Conservation (phyloP, 1,284 basidiomycete species). For the Ceratobasidium sp. region DNA sequence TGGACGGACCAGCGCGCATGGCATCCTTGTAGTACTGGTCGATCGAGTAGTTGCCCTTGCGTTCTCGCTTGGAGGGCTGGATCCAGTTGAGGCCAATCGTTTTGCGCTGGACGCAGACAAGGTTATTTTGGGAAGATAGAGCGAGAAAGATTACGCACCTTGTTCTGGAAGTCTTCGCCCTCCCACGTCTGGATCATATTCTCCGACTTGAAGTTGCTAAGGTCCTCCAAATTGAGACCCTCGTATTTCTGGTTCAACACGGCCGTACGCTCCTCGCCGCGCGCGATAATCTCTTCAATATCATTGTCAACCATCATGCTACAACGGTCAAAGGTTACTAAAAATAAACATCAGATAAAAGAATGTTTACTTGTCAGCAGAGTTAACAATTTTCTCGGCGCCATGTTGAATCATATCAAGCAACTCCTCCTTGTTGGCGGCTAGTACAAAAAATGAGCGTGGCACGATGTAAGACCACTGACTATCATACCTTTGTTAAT, state of each 20-base stretch:
- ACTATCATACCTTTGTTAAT: conserved; percentile 70
- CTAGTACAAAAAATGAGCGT: conserved; percentile 56
- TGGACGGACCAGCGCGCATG: conserved; percentile 81
- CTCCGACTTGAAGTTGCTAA: conserved; percentile 97
- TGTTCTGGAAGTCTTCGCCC: conserved; percentile 90
- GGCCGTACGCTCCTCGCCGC: conserved; percentile 91
- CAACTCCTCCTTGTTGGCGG: conserved; percentile 95
- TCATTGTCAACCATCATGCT: conserved; percentile 90
- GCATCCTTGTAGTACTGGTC: conserved; percentile 96
- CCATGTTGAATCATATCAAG: conserved; percentile 99
- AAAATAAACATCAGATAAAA: not conserved
- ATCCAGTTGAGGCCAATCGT: conserved; percentile 83
- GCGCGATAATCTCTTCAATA: conserved; percentile 92
- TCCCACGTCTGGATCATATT: conserved; percentile 92
- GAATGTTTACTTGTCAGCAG: conserved; percentile 69
- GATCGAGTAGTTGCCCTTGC: conserved; percentile 96
- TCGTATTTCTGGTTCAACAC: conserved; percentile 95
- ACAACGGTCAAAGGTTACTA: not conserved
- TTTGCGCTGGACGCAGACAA: conserved; percentile 67
- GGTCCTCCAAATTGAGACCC: conserved; percentile 91
- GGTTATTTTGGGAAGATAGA: conserved; percentile 43
- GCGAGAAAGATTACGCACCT: conserved; percentile 61
- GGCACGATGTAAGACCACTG: not conserved
- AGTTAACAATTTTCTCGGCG: conserved; percentile 95
- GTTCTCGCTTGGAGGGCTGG: conserved; percentile 94